Conservation (phyloP, 768 basidiomycete genomes). For the Imleria badia region DNA sequence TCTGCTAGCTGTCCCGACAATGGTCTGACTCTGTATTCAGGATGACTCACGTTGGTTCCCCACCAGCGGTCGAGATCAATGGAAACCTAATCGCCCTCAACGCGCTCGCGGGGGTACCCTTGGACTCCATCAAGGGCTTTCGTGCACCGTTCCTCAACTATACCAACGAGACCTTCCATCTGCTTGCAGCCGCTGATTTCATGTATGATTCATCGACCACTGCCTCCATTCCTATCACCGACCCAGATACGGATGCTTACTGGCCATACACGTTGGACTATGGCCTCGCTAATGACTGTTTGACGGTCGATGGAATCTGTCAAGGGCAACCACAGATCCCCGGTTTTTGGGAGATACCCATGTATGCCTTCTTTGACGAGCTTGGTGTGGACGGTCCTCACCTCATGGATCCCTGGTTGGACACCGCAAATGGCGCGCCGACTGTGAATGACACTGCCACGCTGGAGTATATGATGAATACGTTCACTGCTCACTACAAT, state of each 20-base stretch:
- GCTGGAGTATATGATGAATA: too few relatives aligned
- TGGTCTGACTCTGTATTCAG: background rate
- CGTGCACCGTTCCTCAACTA: constrained; percentile 3
- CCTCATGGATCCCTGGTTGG: constrained; percentile 1
- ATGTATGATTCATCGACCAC: background rate
- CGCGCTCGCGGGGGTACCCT: background rate
- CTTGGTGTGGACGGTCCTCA: background rate
- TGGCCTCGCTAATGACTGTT: constrained; percentile 4
- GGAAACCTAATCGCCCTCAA: constrained; percentile 1
- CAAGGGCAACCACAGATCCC: background rate
- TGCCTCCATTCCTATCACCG: constrained; percentile 3
- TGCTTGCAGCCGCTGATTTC: background rate
- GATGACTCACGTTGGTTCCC: background rate
- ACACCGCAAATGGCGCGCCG: background rate
- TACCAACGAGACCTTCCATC: background rate
- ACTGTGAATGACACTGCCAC: too few relatives aligned
- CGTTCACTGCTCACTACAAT: too few relatives aligned
- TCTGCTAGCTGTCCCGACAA: background rate
- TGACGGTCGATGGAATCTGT: background rate
- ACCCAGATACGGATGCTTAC: constrained; percentile 1
- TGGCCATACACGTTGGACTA: constrained; percentile 7
- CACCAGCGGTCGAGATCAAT: background rate
- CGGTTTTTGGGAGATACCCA: background rate
- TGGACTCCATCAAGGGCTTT: background rate
- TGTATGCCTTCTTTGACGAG: background rate